Conservation (phyloP, 164 flowering plant species). For the Echeveria elegans region DNA sequence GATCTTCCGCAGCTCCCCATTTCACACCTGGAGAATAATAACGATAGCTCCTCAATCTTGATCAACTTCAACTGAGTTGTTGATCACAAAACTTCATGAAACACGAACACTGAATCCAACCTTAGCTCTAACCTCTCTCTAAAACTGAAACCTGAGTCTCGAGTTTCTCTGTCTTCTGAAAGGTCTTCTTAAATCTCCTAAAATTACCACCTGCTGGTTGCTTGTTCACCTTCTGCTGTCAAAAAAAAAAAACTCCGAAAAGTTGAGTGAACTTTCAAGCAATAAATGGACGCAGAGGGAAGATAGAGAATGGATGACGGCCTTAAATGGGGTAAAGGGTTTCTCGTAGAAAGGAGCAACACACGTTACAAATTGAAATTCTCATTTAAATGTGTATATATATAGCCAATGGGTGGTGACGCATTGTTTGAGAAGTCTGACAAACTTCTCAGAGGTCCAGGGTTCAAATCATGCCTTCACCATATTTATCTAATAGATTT, state of each 20-base stretch:
- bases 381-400: neutral
- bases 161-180: neutral
- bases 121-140: neutral
- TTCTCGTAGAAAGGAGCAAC: constrained; percentile 13
- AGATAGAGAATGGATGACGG: neutral
- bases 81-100: neutral
- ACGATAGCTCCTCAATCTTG: neutral
- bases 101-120: neutral
- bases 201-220: neutral
- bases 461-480: no score
- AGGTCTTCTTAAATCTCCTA: neutral
- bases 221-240: neutral
- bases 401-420: no score
- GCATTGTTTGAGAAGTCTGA: constrained; percentile 17
- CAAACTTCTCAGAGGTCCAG: no score
- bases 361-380: no score
- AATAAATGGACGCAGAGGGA: neutral
- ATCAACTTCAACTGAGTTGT: neutral
- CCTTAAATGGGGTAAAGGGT: constrained; percentile 10
- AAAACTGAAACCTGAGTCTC: neutral
- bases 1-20: constrained; percentile 60
- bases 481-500: no score
- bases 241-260: neutral
- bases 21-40: neutral
- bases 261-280: neutral